Conservation (phyloP, 352 stramenopile genomes). For the Vaucheria bursata region DNA sequence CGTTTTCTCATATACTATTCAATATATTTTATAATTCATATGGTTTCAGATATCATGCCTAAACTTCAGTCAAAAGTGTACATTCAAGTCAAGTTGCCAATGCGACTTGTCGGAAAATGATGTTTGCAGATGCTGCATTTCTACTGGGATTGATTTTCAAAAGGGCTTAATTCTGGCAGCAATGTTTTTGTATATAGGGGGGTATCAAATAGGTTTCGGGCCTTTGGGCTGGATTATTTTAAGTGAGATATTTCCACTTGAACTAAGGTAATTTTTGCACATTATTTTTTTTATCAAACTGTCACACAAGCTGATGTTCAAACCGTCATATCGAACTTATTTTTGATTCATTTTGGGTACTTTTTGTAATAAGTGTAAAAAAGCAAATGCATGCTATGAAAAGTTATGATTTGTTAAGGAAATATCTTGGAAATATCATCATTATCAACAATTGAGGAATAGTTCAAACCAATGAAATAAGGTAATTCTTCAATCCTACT, state of each 20-base stretch:
- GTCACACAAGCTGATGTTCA: not conserved
- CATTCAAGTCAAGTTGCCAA: not conserved
- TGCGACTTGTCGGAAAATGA: not conserved
- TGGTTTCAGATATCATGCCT: not conserved
- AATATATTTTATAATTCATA: no score
- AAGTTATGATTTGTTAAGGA: no score
- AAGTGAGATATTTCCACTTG: conserved; percentile 54
- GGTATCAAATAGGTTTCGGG: conserved; percentile 56
- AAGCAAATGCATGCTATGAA: no score
- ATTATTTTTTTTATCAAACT: not conserved
- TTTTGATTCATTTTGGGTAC: not conserved
- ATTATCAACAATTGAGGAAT: no score
- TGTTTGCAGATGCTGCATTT: conserved; percentile 14
- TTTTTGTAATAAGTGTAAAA: not conserved
- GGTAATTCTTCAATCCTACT: no score
- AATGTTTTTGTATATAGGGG: conserved; percentile 55
- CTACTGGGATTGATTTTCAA: conserved; percentile 15
- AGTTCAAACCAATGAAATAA: no score
- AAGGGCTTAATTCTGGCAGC: conserved; percentile 30
- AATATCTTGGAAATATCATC: no score
- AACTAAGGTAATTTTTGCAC: conserved; percentile 33
- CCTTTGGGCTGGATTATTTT: conserved; percentile 55
- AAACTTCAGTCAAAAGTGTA: not conserved
- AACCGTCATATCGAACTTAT: not conserved
- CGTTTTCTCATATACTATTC: no score